Base-by-base conservation (phyloP, 2,329 filamentous ascomycete genomes). In the Fusarium sp. region DNA sequence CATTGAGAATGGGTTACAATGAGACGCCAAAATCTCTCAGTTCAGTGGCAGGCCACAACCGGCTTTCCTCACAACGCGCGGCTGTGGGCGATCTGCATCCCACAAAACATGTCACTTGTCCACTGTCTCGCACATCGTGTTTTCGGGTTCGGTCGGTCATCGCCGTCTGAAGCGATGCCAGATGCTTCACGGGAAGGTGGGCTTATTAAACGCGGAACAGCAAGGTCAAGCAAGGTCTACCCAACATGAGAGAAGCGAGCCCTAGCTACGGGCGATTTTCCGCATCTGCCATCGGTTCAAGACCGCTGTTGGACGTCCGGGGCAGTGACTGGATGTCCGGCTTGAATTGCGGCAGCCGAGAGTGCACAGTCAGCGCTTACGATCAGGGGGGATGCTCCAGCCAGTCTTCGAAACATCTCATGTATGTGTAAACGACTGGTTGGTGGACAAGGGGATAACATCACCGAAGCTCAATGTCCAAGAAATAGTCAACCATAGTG, bases 281-380 rank as follows among this genome's bases (percentile, higher is more conserved):
- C 17, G 4, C 17, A 13, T 36, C n/a, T 47, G 3, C 9, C 24
- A 3, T 53, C 39, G n/a, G 8, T 15, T 13, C 24, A 8, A 36
- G 22, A 10, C 20, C 4, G 11, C 14, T 11, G 6, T 5, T n/a
- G 30, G 10, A 17, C 11, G 8, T 42, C 10, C 9, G 24, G 14
- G 26, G 28, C 14, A n/a, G 14, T 22, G 30, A 47, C 13, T 26
- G 30, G 14, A 4, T 28, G 35, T n/a, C 22, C 14, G 28, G 14
- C 8, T 20, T 17, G 28, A n/a, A 32, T n/a, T 17, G 22, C 28
- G 17, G 78, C n/a, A 86, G 66, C 59, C 77, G 83, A 32, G 77
- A 41, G 39, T 83, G 70, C 4, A 66, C 73, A 5, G 75, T 50
- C 1, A 81, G 82, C 45, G 82, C 81, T 15, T 69, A 73, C 4